Percentiles rank a stretch among this genome's conserved stretches.
phyloP scores from a whole-genome alignment of 345 rosid species.

The Eucalyptus rudis region DNA sequence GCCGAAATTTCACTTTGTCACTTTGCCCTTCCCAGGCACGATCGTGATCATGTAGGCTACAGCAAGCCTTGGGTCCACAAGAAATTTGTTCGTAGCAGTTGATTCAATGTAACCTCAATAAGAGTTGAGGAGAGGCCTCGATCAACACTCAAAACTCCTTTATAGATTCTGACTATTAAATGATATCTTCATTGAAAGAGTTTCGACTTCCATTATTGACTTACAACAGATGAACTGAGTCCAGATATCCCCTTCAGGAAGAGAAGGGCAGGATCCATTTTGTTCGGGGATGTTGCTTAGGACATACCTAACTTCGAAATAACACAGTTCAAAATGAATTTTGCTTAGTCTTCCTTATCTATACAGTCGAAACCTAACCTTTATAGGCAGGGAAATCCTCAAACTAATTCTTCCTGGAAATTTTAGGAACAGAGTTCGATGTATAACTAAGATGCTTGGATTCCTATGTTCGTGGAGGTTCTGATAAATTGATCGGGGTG shows the following conservation, averaged over 20 bases:
- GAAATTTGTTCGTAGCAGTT: too few relatives aligned
- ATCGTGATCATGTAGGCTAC: too few relatives aligned
- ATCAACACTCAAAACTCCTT: too few relatives aligned
- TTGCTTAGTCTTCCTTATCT: not conserved
- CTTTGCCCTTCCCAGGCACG: too few relatives aligned
- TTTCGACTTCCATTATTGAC: not conserved
- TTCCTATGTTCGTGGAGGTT: not conserved
- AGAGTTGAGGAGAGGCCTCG: too few relatives aligned
- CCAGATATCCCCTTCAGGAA: not conserved
- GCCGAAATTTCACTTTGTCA: too few relatives aligned
- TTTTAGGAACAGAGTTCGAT: not conserved
- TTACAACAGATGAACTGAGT: not conserved
- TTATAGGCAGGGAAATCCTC: not conserved
- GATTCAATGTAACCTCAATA: too few relatives aligned
- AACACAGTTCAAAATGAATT: not conserved
- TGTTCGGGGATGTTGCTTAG: not conserved
- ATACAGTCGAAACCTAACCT: not conserved
- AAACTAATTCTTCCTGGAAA: not conserved
- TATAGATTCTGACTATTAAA: not conserved
- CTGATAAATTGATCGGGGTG: not conserved
- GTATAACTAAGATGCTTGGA: not conserved
- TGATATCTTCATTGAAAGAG: not conserved
- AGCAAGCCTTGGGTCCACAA: too few relatives aligned
- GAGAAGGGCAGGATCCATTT: not conserved
- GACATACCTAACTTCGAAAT: not conserved